phyloP scores from a whole-genome alignment of 495 filamentous ascomycete genomes.

The Penicillium macrosclerotiorum region DNA sequence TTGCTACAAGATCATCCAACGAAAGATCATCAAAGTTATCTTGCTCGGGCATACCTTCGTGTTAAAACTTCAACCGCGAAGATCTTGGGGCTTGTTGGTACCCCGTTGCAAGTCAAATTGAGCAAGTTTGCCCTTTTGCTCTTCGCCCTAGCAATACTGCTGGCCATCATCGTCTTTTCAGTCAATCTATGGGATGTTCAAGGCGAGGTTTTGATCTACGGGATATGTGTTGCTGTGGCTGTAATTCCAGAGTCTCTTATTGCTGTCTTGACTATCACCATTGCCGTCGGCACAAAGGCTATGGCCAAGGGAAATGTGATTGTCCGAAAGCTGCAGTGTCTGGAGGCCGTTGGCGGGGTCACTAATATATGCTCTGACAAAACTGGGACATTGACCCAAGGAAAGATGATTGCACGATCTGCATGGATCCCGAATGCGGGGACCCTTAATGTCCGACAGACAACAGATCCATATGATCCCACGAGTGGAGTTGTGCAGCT shows the following conservation, averaged over 20 bases:
- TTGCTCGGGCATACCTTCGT: conserved; percentile 58
- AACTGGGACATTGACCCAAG: conserved; percentile 79
- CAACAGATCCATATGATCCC: conserved; percentile 58
- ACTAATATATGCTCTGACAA: conserved; percentile 91
- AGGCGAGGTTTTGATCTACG: conserved; percentile 77
- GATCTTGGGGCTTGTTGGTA: conserved; percentile 73
- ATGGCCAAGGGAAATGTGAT: conserved; percentile 79
- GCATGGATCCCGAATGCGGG: conserved; percentile 70
- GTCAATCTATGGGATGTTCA: conserved; percentile 69
- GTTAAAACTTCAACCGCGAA: conserved; percentile 56
- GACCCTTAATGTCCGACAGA: conserved; percentile 53
- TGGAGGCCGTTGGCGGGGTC: conserved; percentile 80
- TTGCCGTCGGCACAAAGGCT: conserved; percentile 66
- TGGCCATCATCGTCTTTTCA: conserved; percentile 78
- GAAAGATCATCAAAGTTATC: conserved; percentile 60
- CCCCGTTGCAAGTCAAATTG: conserved; percentile 78
- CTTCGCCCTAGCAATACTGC: conserved; percentile 68
- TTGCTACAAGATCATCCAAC: conserved; percentile 52
- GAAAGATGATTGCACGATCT: conserved; percentile 73
- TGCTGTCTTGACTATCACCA: conserved; percentile 71
- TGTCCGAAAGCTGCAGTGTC: conserved; percentile 73
- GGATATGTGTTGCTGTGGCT: conserved; percentile 71
- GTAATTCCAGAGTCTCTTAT: conserved; percentile 74
- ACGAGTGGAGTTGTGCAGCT: conserved; percentile 60
- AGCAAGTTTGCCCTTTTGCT: conserved; percentile 73